phyloP scores from a whole-genome alignment of 441 rosid species.

The Macaranga tanarius region DNA sequence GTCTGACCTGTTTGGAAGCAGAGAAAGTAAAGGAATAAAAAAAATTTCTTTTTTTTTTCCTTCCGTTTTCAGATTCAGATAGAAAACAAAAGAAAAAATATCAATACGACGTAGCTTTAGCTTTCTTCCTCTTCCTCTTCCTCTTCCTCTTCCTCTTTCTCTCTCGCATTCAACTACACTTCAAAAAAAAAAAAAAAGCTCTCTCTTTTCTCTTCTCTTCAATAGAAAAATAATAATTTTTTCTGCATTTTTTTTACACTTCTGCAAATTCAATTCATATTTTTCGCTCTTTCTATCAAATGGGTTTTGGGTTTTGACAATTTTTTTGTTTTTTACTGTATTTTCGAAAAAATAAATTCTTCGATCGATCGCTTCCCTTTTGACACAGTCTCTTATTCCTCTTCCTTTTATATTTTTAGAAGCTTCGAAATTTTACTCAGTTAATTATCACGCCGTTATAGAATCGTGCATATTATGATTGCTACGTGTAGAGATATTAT shows the following conservation, averaged over 20 bases:
- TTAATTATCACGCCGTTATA: not conserved
- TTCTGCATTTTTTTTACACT: too few relatives aligned
- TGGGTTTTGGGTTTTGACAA: conserved; percentile 20
- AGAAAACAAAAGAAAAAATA: not conserved
- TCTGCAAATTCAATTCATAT: conserved; percentile 15
- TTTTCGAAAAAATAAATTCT: not conserved
- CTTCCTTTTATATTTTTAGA: not conserved
- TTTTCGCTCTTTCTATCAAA: conserved; percentile 3
- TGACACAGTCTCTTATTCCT: too few relatives aligned
- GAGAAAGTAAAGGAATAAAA: conserved; percentile 4
- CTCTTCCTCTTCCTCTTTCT: conserved; percentile 8
- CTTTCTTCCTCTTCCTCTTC: conserved; percentile 5
- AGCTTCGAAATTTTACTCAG: conserved; percentile 9
- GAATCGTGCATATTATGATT: not conserved
- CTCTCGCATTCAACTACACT: conserved; percentile 12
- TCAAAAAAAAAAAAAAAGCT: too few relatives aligned
- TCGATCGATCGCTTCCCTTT: not conserved
- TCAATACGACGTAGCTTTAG: conserved; percentile 2
- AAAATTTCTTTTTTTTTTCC: too few relatives aligned
- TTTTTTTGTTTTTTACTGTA: not conserved
- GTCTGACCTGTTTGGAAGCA: conserved; percentile 11
- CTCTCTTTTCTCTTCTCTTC: not conserved
- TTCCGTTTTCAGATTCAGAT: not conserved
- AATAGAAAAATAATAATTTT: not conserved
- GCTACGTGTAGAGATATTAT: not conserved